A percentile compares a stretch with the other conserved stretches of the same genome.
Evolutionary conservation across 2,329 filamentous ascomycete genomes (phyloP).

Genomic region (Aspergillus sp.): DNA sequence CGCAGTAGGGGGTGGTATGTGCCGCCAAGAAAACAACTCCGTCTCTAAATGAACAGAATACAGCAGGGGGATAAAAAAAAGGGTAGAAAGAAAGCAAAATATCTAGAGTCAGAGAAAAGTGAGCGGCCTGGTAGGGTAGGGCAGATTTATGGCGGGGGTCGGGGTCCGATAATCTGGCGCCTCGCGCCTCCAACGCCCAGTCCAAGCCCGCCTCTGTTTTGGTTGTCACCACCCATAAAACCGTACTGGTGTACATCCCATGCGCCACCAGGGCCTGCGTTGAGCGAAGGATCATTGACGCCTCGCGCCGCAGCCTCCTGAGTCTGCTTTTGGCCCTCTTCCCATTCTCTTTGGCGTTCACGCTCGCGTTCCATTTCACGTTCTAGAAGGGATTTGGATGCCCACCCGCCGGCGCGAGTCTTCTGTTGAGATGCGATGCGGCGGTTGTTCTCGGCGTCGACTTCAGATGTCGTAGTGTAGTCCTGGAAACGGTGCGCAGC

Average conservation of each 20-base stretch:
- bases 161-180: constrained; percentile 63
- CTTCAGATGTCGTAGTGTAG: constrained; percentile 55
- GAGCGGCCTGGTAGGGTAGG: not conserved
- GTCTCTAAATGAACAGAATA: not conserved
- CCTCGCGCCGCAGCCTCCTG: constrained; percentile 47
- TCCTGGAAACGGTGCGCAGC: constrained; percentile 44
- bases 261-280: constrained; percentile 48
- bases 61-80: not conserved
- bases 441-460: constrained; percentile 56
- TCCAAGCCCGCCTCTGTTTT: constrained; percentile 54
- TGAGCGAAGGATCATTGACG: constrained; percentile 41
- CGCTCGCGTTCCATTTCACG: constrained; percentile 68
- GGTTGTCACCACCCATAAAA: constrained; percentile 61
- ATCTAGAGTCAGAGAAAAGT: not conserved
- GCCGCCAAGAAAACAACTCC: not conserved
- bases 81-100: not conserved
- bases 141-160: constrained; percentile 44
- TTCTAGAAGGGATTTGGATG: constrained; percentile 62
- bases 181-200: constrained; percentile 56
- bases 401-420: constrained; percentile 61
- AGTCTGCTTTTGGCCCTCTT: constrained; percentile 56
- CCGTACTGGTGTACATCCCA: constrained; percentile 69
- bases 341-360: constrained; percentile 65
- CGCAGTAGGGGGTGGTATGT: not conserved
- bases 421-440: constrained; percentile 56